Evolutionary conservation across 2,329 filamentous ascomycete species (phyloP).

Genomic region (Penicillium oxalicum): DNA sequence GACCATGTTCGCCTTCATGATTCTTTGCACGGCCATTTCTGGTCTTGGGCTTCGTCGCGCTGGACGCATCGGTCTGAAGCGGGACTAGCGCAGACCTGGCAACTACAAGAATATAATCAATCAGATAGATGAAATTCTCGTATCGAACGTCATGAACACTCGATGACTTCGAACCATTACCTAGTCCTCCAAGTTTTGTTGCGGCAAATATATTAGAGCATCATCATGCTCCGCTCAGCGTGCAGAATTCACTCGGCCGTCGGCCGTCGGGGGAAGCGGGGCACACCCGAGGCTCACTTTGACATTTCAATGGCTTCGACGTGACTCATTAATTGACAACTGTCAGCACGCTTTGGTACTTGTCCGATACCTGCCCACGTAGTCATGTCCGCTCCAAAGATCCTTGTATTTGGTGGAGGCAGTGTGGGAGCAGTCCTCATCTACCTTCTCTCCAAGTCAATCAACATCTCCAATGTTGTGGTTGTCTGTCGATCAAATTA

Average conservation of each 20-base stretch:
- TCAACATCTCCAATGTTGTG: not conserved
- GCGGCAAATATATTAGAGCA: no score
- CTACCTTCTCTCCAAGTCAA: not conserved
- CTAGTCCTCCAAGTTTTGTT: no score
- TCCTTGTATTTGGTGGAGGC: not conserved
- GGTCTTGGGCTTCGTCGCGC: conserved; percentile 1
- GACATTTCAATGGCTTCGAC: no score
- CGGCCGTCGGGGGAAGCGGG: not conserved
- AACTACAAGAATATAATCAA: not conserved
- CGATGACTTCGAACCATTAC: no score
- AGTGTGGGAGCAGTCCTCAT: not conserved
- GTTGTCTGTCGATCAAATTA: not conserved
- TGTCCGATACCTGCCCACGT: no score
- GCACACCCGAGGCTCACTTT: not conserved
- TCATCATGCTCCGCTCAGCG: no score
- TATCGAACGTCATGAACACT: not conserved
- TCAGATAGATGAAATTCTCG: not conserved
- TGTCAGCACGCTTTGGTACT: no score
- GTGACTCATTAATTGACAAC: no score
- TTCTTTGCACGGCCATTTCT: conserved; percentile 2
- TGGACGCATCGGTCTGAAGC: conserved; percentile 3
- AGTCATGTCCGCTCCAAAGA: not conserved
- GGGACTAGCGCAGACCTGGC: not conserved
- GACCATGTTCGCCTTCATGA: conserved; percentile 7
- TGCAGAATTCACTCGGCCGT: no score